Percentiles rank a stretch among this genome's conserved stretches.
Conservation (phyloP, 2,329 filamentous ascomycete genomes). For the Botryotinia globosa region DNA sequence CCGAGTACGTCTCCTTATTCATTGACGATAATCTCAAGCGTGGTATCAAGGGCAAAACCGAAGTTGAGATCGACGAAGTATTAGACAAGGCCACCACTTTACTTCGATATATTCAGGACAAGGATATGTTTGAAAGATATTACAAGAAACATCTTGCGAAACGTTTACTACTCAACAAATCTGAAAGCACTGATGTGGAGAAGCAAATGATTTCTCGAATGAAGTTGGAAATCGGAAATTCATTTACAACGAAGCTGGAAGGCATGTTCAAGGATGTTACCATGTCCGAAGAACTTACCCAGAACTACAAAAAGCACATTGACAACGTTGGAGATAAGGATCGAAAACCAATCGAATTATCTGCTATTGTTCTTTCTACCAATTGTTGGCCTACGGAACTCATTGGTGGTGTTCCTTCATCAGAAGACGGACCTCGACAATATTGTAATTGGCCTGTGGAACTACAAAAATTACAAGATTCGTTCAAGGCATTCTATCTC, state of each 20-base stretch:
- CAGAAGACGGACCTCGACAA: constrained; percentile 46
- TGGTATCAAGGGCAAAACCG: constrained; percentile 88
- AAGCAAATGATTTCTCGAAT: constrained; percentile 94
- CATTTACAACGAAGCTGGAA: constrained; percentile 89
- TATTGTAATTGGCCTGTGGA: constrained; percentile 71
- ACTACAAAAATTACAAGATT: constrained; percentile 72
- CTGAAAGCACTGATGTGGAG: constrained; percentile 86
- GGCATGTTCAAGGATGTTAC: constrained; percentile 98
- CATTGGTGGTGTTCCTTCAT: constrained; percentile 61
- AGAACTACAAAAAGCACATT: constrained; percentile 70
- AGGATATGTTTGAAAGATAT: constrained; percentile 93
- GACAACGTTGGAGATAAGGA: constrained; percentile 49
- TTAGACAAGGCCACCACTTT: constrained; percentile 88
- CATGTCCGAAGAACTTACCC: constrained; percentile 77
- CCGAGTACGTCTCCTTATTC: constrained; percentile 92
- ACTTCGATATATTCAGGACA: constrained; percentile 83
- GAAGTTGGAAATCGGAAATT: constrained; percentile 94
- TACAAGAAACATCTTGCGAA: constrained; percentile 96
- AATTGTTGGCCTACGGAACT: constrained; percentile 95
- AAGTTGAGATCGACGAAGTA: constrained; percentile 77
- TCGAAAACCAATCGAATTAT: constrained; percentile 70
- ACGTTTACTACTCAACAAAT: constrained; percentile 82
- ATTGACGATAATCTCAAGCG: constrained; percentile 96
- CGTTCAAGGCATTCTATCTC: constrained; percentile 86
- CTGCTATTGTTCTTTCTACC: constrained; percentile 81